These are phyloP conservation scores for Geotrichum phurueaensis DNA, from an alignment of 1,139 yeast species.

Conservation along the genomic window DNA sequence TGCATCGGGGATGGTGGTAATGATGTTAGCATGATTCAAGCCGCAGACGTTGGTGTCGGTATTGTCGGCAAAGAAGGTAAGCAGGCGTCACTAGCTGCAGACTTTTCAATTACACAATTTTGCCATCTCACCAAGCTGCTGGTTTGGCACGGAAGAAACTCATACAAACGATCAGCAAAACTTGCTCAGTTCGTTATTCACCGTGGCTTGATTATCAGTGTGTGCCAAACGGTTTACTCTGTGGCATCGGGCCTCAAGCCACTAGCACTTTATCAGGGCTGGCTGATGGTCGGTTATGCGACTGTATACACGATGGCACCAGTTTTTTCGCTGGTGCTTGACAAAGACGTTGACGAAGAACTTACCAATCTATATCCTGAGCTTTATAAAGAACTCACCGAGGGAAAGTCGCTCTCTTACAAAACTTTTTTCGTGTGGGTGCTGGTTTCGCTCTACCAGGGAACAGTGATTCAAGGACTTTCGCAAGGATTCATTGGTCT, in stretches of 20 bases:
- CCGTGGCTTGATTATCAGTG: slow-evolving; percentile 87
- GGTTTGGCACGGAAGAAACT: slow-evolving; percentile 97
- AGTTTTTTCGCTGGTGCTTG: slow-evolving; percentile 86
- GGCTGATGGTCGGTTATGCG: slow-evolving; percentile 98
- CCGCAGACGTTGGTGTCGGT: slow-evolving; percentile 98
- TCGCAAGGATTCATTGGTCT: slow-evolving; percentile 72
- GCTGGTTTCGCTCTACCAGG: slow-evolving; percentile 80
- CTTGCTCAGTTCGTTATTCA: slow-evolving; percentile 94
- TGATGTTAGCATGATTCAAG: slow-evolving; percentile 97
- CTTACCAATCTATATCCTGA: slow-evolving; percentile 91
- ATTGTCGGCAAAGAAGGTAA: slow-evolving; percentile 98
- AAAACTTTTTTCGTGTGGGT: slow-evolving; percentile 91
- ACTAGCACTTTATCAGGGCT: slow-evolving; percentile 87
- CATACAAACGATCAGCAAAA: slow-evolving; percentile 92
- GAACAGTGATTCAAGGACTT: slow-evolving; percentile 66
- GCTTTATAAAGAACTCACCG: slow-evolving; percentile 83
- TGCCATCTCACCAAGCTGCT: slow-evolving; percentile 80
- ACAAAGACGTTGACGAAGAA: slow-evolving; percentile 85
- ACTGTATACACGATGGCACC: slow-evolving; percentile 98
- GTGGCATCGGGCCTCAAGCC: slow-evolving; percentile 86
- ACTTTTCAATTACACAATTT: slow-evolving; percentile 88
- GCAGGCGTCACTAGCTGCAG: slow-evolving; percentile 96
- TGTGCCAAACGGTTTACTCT: slow-evolving; percentile 94
- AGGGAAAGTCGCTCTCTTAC: slow-evolving; percentile 80
- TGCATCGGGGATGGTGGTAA: slow-evolving; percentile 99